Evolutionary conservation across 225 moss, liverwort and hornwort species (phyloP), one percentile per base, ranked within the genome.

Genomic region (Rhytidiadelphus loreus): DNA sequence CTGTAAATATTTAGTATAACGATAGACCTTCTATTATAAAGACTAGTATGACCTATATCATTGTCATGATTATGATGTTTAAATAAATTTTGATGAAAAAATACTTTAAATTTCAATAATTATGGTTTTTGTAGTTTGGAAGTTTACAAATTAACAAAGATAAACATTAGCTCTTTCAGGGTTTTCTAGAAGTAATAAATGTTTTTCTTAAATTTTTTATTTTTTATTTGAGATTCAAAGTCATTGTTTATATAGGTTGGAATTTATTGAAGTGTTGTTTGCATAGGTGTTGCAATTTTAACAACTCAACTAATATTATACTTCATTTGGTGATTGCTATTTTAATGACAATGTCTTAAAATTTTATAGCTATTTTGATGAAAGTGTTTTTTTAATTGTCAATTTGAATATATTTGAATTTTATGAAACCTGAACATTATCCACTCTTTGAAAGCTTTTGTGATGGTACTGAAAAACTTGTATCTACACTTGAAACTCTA

Each of bases 51-150:
- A 53, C 37, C 2, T 33, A 52, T 23, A 22, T 8, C 21, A 32
- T 32, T 72, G 5, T 20, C 4, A 8, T 5, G 0, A 75, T 21
- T 52, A 35, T 0, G 8, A 76, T 52, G 52, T 52, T 33, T 13
- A 7, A 21, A 3, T 20, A 75, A 43, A 11, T 2, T 33, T 75
- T 52, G 12, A 33, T 52, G 19, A 21, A 52, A 75, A 12, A 48
- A 20, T 75, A 50, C 7, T 46, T 32, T 12, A 32, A 21, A 32
- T 33, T 50, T 75, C 50, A 21, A 21, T 76, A 53, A 33, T 52
- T 35, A 8, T 35, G 6, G 21, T 52, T 76, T 50, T 33, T 0
- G 0, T 2, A 33, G 4, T 2, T 2, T 0, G 2, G 3, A 53
- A 52, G 13, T 50, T 50, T 21, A 33, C 8, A 33, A 48, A 32